Evolutionary conservation across 1,284 basidiomycete genomes (phyloP), one percentile per base, ranked within the genome.

Genomic region (Volvariella surrecta): DNA sequence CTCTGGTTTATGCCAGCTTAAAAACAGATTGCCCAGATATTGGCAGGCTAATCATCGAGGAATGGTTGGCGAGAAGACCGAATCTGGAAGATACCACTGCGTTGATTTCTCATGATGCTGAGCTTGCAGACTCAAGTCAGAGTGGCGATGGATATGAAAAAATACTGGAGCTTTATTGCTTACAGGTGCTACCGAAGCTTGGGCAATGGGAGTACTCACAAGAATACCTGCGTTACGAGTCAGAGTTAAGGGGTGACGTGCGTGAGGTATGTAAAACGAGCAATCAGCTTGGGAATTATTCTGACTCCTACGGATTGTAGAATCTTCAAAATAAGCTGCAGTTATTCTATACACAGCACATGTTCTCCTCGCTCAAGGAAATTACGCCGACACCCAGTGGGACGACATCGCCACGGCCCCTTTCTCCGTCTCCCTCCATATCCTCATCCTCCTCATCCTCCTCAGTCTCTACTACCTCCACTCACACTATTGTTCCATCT

Each of bases 201-300:
- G 75, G 74, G 41, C 79, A 85, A 49, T 89, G 86, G 86, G 77
- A 82, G 19, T 85, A 87, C 54, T 82, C 81, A 9, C 68, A 66
- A 42, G 82, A 86, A 47, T 88, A 87, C 54, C 53, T 89, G 47
- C 66, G 73, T 40, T 82, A 83, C 51, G 86, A 89, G 57, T 62
- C 64, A 18, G 82, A 88, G 53, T 62, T 89, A 18, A 51, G 68
- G n/a, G 49, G 56, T 0, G 61, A 66, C 11, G 63, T 59, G 39
- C 68, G 76, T 57, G 64, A 72, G 64, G 86, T 86, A 57, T 47
- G 73, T 50, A 24, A 3, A 30, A 2, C 13, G 22, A 28, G 21
- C 34, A 37, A 16, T 32, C 39, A 54, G 10, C 39, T 37, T 37
- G 22, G 15, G 32, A 44, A 19, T 35, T 17, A 30, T 37, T 13